Evolutionary conservation across 2,329 filamentous ascomycete species (phyloP), one percentile per base, ranked within the genome.

Genomic region (Hypoxylon sp.): DNA sequence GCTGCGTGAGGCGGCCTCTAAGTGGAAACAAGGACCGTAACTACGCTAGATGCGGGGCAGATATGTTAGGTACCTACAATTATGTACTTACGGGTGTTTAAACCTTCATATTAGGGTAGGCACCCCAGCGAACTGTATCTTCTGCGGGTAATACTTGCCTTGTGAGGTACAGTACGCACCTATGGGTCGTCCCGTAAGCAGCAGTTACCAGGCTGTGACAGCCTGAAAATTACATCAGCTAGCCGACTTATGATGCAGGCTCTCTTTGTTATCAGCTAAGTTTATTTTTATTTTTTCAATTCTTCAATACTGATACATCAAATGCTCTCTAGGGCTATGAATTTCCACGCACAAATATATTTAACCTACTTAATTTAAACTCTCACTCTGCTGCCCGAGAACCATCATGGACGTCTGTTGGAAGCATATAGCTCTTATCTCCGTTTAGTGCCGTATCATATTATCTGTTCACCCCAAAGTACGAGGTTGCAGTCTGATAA

Each of bases 21-120:
- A 61, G 54, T 62, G 62, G 65, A 70, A 70, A 68, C 62, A 65
- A 68, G 57, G 52, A 60, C 62, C 50, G 57, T 48, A 62, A 62
- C 61, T 50, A 65, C 59, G 65, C 65, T 70, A 68, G 46, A 63
- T 68, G 68, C 68, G 68, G 68, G 68, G 68, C 68, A 70, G 29
- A 31, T 66, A 19, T 19, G 39, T 8, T 42, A 42, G 17, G 39
- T 44, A 44, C 39, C 39, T 44, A 39, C 39, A 42, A 8, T 19
- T 17, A 44, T 44, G 39, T 19, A 44, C 19, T 21, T 44, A 44
- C 1, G 21, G 24, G 24, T 27, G 5, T 27, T 27, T 4, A 27
- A 27, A 2, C 24, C 24, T 27, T 27, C 24, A 27, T 5, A 27
- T 27, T 27, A 27, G 39, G 17, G 39, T 21, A 44, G 39, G 39